phyloP scores from a whole-genome alignment of 345 rosid species.

The Stellera chamaejasme region DNA sequence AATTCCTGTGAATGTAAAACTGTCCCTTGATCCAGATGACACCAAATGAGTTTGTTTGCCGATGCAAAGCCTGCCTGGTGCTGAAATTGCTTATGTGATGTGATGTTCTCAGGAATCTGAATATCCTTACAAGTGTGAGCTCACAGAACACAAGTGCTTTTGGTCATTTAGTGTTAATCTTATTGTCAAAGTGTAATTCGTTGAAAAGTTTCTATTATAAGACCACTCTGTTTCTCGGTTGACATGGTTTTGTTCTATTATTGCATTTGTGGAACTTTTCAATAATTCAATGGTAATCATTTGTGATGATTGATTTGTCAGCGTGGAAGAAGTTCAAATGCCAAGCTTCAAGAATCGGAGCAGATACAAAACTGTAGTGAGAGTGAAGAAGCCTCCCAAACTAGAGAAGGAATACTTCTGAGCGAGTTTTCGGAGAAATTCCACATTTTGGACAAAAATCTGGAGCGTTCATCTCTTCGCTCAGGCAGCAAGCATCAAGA shows the following conservation, averaged over 20 bases:
- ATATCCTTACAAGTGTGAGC: too few relatives aligned
- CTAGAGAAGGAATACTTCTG: constrained; percentile 15
- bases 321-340: constrained; percentile 20
- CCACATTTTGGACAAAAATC: constrained; percentile 6
- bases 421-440: constrained; percentile 17
- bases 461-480: constrained; percentile 5
- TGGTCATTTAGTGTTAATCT: too few relatives aligned
- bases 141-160: too few relatives aligned
- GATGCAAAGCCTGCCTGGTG: too few relatives aligned
- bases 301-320: constrained; percentile 15
- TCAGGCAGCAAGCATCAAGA: constrained; percentile 6
- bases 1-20: too few relatives aligned
- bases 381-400: constrained; percentile 9
- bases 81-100: too few relatives aligned
- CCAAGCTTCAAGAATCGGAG: constrained; percentile 15
- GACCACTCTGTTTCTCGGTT: background rate
- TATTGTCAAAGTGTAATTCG: too few relatives aligned
- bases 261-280: too few relatives aligned
- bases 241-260: background rate
- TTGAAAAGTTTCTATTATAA: too few relatives aligned
- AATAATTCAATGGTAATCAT: background rate
- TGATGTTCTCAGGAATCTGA: too few relatives aligned
- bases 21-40: too few relatives aligned
- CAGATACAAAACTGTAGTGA: constrained; percentile 12
- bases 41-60: too few relatives aligned